Conservation (phyloP, 2,329 filamentous ascomycete genomes). For the Apiospora aurea region DNA sequence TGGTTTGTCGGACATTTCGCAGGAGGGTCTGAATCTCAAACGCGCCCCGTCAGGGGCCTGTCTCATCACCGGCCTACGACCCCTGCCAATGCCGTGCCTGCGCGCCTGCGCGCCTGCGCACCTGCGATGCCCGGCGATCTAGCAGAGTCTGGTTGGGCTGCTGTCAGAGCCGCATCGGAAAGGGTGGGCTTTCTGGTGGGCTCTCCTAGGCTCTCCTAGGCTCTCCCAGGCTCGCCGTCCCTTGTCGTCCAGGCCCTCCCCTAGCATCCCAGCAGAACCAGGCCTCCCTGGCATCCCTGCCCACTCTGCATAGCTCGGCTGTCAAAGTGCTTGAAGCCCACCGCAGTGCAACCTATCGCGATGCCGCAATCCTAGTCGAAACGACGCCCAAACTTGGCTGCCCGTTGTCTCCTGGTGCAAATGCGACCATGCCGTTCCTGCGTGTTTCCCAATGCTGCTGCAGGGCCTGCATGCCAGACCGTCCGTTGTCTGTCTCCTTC, state of each 20-base stretch:
- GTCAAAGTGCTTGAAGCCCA: constrained; percentile 27
- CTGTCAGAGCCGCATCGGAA: constrained; percentile 29
- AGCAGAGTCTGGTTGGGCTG: constrained; percentile 30
- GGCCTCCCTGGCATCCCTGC: not conserved
- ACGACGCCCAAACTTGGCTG: constrained; percentile 28
- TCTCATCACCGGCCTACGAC: constrained; percentile 30
- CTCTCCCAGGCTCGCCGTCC: not conserved
- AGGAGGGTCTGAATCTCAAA: constrained; percentile 33
- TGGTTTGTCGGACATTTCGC: not conserved
- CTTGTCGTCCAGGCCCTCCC: not conserved
- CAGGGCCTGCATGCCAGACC: constrained; percentile 2
- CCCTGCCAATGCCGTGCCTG: not conserved
- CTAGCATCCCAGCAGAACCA: too few species aligned
- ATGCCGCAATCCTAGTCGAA: constrained; percentile 29
- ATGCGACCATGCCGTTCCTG: constrained; percentile 15
- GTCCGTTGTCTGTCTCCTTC: constrained; percentile 3
- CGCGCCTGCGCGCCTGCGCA: not conserved
- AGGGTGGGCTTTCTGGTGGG: not conserved
- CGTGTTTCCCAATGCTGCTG: constrained; percentile 8
- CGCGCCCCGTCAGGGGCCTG: constrained; percentile 37
- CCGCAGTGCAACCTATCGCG: constrained; percentile 28
- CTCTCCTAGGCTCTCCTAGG: too few species aligned
- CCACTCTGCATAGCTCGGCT: constrained; percentile 8
- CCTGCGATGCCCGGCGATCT: constrained; percentile 25
- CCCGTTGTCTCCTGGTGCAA: not conserved